These are phyloP conservation scores for Sporothrix pallida DNA, from an alignment of 2,329 filamentous ascomycete species.

Conservation along the genomic window DNA sequence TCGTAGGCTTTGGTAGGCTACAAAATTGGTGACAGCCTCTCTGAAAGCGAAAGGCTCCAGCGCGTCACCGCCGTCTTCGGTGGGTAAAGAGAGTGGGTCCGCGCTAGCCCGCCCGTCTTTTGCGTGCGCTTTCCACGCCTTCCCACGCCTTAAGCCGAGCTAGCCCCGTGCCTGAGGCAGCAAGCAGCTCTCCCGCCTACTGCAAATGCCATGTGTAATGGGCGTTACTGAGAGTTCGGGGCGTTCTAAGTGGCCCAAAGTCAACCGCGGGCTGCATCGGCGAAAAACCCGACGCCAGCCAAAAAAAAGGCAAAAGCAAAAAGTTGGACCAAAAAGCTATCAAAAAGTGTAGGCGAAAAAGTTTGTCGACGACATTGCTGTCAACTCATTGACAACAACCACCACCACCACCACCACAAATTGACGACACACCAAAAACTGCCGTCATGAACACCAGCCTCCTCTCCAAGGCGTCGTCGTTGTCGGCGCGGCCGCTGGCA, in stretches of 20 bases:
- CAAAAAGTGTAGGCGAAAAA: conserved; percentile 16
- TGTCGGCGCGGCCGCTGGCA: conserved; percentile 44
- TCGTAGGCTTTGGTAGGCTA: conserved; percentile 25
- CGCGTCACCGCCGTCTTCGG: conserved; percentile 25
- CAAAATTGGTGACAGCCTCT: not conserved
- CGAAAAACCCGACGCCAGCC: conserved; percentile 29
- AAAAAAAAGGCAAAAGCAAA: not conserved
- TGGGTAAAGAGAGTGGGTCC: conserved; percentile 1
- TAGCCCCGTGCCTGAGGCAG: conserved; percentile 33
- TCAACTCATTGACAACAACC: not conserved
- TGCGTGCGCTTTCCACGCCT: not conserved
- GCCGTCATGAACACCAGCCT: conserved; percentile 45
- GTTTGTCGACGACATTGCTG: not conserved
- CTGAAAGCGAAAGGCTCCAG: not conserved
- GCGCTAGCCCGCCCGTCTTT: not conserved
- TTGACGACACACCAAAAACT: no score
- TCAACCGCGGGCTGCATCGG: conserved; percentile 30
- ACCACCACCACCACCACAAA: not conserved
- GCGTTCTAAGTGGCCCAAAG: not conserved
- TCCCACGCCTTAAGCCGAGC: conserved; percentile 30
- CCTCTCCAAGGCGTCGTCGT: conserved; percentile 45
- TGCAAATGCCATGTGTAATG: not conserved
- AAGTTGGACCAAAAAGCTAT: not conserved
- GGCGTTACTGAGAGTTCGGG: not conserved
- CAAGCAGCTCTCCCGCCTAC: not conserved